phyloP scores from a whole-genome alignment of 441 rosid species.

The Dalechampia spathulata region DNA sequence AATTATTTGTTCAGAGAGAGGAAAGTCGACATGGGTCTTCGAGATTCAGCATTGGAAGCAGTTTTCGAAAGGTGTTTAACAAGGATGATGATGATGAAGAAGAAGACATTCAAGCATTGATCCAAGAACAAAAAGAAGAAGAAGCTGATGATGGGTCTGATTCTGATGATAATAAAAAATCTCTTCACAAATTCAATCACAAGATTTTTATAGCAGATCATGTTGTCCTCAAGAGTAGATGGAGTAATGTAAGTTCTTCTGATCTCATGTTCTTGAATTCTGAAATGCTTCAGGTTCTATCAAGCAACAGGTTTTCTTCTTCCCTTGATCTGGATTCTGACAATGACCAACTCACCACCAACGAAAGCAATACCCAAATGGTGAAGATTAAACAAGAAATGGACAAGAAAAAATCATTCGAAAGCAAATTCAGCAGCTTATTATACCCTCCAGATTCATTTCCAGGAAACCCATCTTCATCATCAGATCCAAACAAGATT shows the following conservation, averaged over 20 bases:
- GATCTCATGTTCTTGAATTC: conserved; percentile 70
- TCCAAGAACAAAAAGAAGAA: conserved; percentile 17
- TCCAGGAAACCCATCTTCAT: conserved; percentile 22
- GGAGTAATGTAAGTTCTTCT: conserved; percentile 89
- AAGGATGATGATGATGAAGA: conserved; percentile 26
- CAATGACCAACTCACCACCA: background rate
- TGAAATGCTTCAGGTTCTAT: conserved; percentile 50
- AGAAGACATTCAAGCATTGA: too few relatives aligned
- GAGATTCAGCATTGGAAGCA: conserved; percentile 64
- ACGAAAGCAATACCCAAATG: conserved; percentile 20
- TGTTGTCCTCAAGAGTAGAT: conserved; percentile 57
- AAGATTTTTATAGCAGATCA: conserved; percentile 56
- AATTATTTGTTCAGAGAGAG: conserved; percentile 63
- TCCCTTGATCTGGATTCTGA: conserved; percentile 20
- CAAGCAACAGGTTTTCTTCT: conserved; percentile 47
- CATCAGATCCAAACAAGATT: conserved; percentile 16
- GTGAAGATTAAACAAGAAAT: conserved; percentile 44
- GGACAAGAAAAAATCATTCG: conserved; percentile 45
- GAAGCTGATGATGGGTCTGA: background rate
- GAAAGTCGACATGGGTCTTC: conserved; percentile 46
- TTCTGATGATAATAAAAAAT: conserved; percentile 21
- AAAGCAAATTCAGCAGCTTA: conserved; percentile 27
- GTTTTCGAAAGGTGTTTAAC: conserved; percentile 45
- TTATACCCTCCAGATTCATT: background rate
- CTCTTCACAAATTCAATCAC: conserved; percentile 57